phyloP scores from a whole-genome alignment of 345 rosid species.

The Melaleuca alternifolia region DNA sequence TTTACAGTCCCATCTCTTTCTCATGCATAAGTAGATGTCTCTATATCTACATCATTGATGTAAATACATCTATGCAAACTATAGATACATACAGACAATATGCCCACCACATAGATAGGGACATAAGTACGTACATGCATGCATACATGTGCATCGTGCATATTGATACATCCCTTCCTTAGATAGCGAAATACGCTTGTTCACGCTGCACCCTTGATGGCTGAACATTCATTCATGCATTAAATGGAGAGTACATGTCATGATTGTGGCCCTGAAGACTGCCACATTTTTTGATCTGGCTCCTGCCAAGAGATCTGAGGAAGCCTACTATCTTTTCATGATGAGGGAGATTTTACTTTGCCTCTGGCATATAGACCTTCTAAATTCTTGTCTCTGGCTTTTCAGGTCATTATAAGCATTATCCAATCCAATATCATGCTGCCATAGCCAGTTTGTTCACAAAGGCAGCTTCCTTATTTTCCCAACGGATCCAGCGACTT shows the following conservation, averaged over 20 bases:
- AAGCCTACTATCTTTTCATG: background rate
- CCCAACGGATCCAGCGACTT: constrained; percentile 42
- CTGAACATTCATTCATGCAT: background rate
- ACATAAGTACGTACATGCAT: background rate
- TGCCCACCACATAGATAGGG: background rate
- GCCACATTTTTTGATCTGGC: background rate
- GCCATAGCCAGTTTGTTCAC: constrained; percentile 58
- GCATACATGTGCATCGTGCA: background rate
- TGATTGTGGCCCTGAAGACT: background rate
- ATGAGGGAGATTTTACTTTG: background rate
- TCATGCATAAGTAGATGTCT: background rate
- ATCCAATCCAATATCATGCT: constrained; percentile 66
- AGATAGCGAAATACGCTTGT: background rate
- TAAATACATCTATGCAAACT: background rate
- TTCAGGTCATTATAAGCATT: constrained; percentile 63
- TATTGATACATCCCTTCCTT: background rate
- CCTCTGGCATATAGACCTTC: background rate
- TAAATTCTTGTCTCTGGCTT: background rate
- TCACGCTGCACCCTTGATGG: background rate
- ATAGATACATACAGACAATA: background rate
- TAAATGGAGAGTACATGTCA: background rate
- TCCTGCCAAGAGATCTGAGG: background rate
- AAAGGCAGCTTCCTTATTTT: constrained; percentile 48
- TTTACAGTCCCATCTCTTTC: background rate
- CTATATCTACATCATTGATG: background rate